These are phyloP conservation scores for Pleurotus tuoliensis DNA, from an alignment of 768 basidiomycete genomes.

Conservation along the genomic window DNA sequence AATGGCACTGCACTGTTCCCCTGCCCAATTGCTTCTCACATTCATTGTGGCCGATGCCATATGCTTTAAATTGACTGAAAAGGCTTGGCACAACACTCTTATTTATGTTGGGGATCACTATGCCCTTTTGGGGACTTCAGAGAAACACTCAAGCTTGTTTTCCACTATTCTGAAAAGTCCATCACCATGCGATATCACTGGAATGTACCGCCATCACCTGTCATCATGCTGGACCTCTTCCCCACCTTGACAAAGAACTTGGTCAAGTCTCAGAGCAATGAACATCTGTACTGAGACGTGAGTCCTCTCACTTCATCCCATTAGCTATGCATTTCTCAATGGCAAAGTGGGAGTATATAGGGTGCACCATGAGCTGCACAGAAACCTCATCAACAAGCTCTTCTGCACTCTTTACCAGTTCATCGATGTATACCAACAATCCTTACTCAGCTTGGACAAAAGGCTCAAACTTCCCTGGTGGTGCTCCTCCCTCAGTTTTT, in stretches of 20 bases:
- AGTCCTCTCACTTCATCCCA: background rate
- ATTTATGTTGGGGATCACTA: background rate
- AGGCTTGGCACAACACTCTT: background rate
- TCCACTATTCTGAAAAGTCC: background rate
- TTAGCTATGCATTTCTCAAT: background rate
- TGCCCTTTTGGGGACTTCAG: background rate
- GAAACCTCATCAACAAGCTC: background rate
- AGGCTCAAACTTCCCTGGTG: background rate
- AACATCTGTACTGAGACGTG: background rate
- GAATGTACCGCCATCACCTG: conserved; percentile 1
- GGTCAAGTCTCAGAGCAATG: background rate
- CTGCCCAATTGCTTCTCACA: too few species aligned
- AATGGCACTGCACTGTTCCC: too few species aligned
- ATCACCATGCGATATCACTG: background rate
- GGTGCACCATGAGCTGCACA: background rate
- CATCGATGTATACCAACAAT: background rate
- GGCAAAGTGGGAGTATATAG: background rate
- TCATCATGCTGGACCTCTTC: background rate
- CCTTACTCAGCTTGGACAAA: background rate
- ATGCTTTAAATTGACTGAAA: background rate
- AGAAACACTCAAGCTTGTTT: background rate
- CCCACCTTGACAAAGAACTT: background rate
- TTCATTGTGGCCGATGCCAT: background rate
- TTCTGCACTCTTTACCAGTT: background rate
- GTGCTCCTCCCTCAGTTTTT: conserved; percentile 6